phyloP scores from a whole-genome alignment of 2,329 filamentous ascomycete species.

The Calonectria crousiana region DNA sequence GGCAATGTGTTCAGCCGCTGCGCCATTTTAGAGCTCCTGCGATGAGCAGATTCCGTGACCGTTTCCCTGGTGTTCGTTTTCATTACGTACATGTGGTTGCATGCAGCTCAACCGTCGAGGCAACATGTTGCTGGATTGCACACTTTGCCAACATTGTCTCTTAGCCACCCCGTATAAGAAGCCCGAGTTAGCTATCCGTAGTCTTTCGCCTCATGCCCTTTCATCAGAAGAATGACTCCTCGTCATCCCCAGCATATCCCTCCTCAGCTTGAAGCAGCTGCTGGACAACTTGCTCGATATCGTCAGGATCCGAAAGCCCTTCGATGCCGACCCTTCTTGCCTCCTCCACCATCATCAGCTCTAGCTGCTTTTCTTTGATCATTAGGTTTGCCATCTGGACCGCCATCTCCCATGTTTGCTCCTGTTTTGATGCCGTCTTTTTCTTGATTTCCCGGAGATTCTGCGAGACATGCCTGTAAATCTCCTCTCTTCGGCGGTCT shows the following conservation, averaged over 20 bases:
- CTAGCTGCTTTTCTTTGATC: conserved; percentile 20
- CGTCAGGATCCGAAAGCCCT: conserved; percentile 3
- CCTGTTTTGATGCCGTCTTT: background rate
- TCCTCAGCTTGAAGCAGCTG: conserved; percentile 3
- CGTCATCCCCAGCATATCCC: background rate
- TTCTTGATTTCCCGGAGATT: conserved; percentile 39
- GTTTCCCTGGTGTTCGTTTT: background rate
- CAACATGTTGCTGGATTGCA: background rate
- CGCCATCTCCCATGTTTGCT: conserved; percentile 18
- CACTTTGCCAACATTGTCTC: background rate
- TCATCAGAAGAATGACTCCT: conserved; percentile 23
- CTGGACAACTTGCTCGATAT: conserved; percentile 20
- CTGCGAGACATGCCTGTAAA: conserved; percentile 43
- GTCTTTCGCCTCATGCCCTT: background rate
- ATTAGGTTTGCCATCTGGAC: conserved; percentile 20
- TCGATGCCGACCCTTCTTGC: conserved; percentile 24
- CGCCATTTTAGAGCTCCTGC: background rate
- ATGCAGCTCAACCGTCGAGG: background rate
- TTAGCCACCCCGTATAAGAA: background rate
- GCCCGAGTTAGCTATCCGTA: background rate
- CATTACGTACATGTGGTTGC: background rate
- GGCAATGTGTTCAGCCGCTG: conserved; percentile 3
- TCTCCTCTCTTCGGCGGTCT: conserved; percentile 29
- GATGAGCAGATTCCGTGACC: background rate
- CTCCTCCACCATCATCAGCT: conserved; percentile 18